These are phyloP conservation scores for Prunus mira DNA, from an alignment of 306 rosid genomes.

Conservation along the genomic window DNA sequence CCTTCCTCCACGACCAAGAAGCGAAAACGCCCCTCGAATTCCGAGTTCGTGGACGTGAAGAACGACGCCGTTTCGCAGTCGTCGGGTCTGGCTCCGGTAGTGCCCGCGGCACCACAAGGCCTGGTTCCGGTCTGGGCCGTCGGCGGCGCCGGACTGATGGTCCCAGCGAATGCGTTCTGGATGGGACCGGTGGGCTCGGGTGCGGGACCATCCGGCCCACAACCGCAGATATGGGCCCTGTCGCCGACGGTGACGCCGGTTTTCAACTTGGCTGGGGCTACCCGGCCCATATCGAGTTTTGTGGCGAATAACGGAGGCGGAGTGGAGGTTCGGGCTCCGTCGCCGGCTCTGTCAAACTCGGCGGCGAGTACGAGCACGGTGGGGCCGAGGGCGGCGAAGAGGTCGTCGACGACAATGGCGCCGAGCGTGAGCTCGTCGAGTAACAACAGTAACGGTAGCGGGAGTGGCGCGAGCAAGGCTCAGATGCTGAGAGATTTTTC, in stretches of 20 bases:
- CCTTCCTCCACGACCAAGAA: slow-evolving; percentile 31
- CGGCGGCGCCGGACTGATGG: slow-evolving; percentile 41
- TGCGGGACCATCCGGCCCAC: slow-evolving; percentile 22
- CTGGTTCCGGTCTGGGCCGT: slow-evolving; percentile 56
- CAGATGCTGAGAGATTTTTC: slow-evolving; percentile 47
- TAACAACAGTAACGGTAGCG: slow-evolving; percentile 2
- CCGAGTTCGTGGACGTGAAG: slow-evolving; percentile 43
- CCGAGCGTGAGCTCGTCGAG: slow-evolving; percentile 41
- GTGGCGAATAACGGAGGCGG: slow-evolving; percentile 2
- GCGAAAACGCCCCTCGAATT: slow-evolving; percentile 48
- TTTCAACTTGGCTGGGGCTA: slow-evolving; percentile 40
- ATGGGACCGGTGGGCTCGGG: slow-evolving; percentile 31
- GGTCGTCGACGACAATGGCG: slow-evolving; percentile 48
- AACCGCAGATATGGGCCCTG: slow-evolving; percentile 54
- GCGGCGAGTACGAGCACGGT: slow-evolving; percentile 41
- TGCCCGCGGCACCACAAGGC: slow-evolving; percentile 43
- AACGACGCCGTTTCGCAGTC: slow-evolving; percentile 38
- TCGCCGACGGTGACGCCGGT: slow-evolving; percentile 45
- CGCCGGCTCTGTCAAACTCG: slow-evolving; percentile 23
- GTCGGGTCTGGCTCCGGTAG: slow-evolving; percentile 51
- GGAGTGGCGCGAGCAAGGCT: slow-evolving; percentile 14
- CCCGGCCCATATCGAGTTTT: slow-evolving; percentile 41
- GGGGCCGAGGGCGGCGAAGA: slow-evolving; percentile 46
- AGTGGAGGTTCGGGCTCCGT: background rate
- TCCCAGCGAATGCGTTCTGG: slow-evolving; percentile 66